Base-by-base conservation (phyloP, 2,329 filamentous ascomycete species). In the Helicocarpus griseus region DNA sequence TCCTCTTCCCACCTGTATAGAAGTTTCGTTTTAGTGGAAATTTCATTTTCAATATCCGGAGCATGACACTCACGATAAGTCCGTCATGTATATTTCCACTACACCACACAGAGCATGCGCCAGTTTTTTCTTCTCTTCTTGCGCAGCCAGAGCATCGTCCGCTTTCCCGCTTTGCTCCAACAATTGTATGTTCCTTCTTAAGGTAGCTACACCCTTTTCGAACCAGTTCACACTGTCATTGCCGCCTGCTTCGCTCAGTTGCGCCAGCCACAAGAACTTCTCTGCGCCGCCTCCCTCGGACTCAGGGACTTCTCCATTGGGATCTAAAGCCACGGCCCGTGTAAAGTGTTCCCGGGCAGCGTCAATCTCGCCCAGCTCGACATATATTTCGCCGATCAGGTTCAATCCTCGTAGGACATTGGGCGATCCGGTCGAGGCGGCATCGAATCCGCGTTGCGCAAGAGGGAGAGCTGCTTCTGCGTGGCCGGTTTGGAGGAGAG, bases 11-110 rank as follows among this genome's bases (percentile, higher is more conserved):
- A 84, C 49, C 76, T 78, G 56, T 4, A 7, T n/a, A 35, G 9
- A 45, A 24, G 33, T 35, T 3, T 29, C 28, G 22, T 26, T 36
- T 54, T 39, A 51, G 22, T 36, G 45, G 41, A 2, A 29, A 24
- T 14, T 11, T 17, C 14, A n/a, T n/a, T 31, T 45, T 4, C 4
- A 47, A 35, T 2, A 5, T 22, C 17, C n/a, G 31, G 11, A 4
- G n/a, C 17, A 26, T 17, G 14, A 50, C 19, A 71, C 73, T 67
- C 80, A 93, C 62, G 87, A 93, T 61, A 97, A 73, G 73, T 98
- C 93, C 9, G 93, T 98, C 93, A 98, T 98, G 75, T 96, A 98
- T 47, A 98, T 89, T 73, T 98, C 93, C 5, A 88, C 84, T 54
- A 97, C 88, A 26, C 87, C 89, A 69, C 94, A 98, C 33, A 98